A percentile compares a stretch with the other conserved stretches of the same genome.
Conservation (phyloP, 2,329 filamentous ascomycete species). For the Cladosporium sp. region DNA sequence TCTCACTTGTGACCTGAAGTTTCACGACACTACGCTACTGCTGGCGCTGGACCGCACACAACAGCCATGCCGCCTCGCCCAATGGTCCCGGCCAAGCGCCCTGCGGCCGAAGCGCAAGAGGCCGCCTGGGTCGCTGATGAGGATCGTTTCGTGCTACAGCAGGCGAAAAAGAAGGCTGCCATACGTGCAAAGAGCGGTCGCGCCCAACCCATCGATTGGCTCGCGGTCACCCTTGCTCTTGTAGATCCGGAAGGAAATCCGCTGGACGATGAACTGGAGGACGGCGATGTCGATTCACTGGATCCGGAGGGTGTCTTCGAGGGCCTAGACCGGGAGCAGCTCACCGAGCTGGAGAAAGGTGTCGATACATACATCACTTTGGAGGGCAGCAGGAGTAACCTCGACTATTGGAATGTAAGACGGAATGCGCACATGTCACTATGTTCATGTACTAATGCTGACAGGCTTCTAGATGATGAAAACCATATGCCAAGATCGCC, state of each 20-base stretch:
- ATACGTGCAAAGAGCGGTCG: constrained; percentile 89
- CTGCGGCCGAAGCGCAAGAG: constrained; percentile 44
- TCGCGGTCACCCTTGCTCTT: constrained; percentile 84
- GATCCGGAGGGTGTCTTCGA: constrained; percentile 79
- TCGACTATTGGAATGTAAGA: constrained; percentile 76
- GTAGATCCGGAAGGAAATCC: constrained; percentile 77
- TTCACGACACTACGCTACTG: not conserved
- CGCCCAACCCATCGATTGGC: constrained; percentile 87
- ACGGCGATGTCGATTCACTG: constrained; percentile 72
- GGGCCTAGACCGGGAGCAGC: constrained; percentile 60
- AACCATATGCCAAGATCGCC: constrained; percentile 73
- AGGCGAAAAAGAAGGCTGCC: constrained; percentile 96
- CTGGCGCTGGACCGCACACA: not conserved
- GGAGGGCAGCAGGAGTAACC: constrained; percentile 72
- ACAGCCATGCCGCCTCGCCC: constrained; percentile 23
- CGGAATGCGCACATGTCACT: not conserved
- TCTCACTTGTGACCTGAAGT: not conserved
- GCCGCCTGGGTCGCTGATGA: constrained; percentile 82
- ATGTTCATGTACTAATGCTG: constrained; percentile 14
- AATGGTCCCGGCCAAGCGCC: constrained; percentile 38
- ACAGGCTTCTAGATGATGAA: constrained; percentile 62
- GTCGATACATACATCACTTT: constrained; percentile 75
- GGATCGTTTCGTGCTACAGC: constrained; percentile 91
- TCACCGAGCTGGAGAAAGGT: constrained; percentile 74
- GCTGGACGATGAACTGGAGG: constrained; percentile 76